These are phyloP conservation scores for Rhizophlyctis rosea DNA, from an alignment of 192 early-diverging fungal species.

Conservation along the genomic window DNA sequence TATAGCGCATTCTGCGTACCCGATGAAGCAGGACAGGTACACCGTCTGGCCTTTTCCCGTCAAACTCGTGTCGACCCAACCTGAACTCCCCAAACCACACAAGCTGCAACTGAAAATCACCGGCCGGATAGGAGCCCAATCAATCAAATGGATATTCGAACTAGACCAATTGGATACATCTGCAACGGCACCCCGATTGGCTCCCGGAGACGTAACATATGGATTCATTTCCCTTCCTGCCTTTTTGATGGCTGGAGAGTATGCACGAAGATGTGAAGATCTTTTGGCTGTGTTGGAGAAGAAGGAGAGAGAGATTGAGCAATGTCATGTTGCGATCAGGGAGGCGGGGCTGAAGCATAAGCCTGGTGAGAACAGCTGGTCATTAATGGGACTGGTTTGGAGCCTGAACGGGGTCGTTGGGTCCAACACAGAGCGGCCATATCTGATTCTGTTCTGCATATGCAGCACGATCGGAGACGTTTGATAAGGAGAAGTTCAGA, in stretches of 20 bases:
- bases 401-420: background rate
- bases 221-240: conserved; percentile 4
- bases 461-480: conserved; percentile 15
- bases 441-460: background rate
- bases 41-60: background rate
- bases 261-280: conserved; percentile 7
- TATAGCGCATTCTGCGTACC: conserved; percentile 15
- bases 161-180: conserved; percentile 8
- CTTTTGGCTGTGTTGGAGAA: conserved; percentile 9
- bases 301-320: conserved; percentile 15
- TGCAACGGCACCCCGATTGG: background rate
- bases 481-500: conserved; percentile 2
- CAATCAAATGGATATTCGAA: conserved; percentile 22
- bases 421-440: too few relatives aligned
- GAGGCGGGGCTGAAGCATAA: background rate
- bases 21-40: conserved; percentile 20
- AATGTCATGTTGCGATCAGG: conserved; percentile 10
- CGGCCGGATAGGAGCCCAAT: background rate
- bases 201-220: conserved; percentile 14
- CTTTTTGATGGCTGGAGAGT: conserved; percentile 5
- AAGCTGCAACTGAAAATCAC: conserved; percentile 13
- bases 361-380: background rate
- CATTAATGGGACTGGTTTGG: background rate
- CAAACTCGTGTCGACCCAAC: background rate
- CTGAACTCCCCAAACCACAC: background rate